Evolutionary conservation across 1,139 yeast genomes (phyloP), one percentile per base, ranked within the genome.

Genomic region (Nakaseomyces kungkrabaensis): DNA sequence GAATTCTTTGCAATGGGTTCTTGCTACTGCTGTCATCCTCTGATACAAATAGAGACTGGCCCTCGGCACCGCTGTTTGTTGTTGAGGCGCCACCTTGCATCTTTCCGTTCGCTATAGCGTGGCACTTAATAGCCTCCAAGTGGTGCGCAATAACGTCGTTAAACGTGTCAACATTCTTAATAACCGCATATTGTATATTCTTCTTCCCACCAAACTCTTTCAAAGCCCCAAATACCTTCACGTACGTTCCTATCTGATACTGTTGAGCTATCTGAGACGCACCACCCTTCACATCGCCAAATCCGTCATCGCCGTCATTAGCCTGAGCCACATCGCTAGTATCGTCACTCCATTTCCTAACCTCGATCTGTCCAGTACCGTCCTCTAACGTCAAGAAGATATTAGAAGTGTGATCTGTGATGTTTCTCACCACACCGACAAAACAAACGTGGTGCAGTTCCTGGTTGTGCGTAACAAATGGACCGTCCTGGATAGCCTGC

Each of bases 91-190:
- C 29, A 38, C 56, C 55, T 38, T 58, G 53, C 43, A 66, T 37
- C 45, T 56, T 63, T 34, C 64, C 63, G 27, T 55, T 55, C 10
- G 66, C 62, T n/a, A 78, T 74, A 51, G 73, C 75, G 51, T 83
- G 90, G 50, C 77, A 74, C 52, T 78, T 73, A 47, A 86, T 78
- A 5, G 92, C 92, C 55, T 81, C 79, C 51, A 90, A 70, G 58
- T 81, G 79, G 65, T 90, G 96, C 59, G 86, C 83, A 36, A 85
- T 64, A 24, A 89, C 80, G 61, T 85, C 85, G 64, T 88, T 87
- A 63, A 78, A 83, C 61, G 86, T 90, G 7, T 72, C 73, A 11
- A 89, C 71, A 48, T 75, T 77, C 34, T 75, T 75, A 48, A 88
- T 76, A 4, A 77, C 75, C 10, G 85, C 79, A 52, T 82, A 79